Evolutionary conservation across 225 moss, liverwort and hornwort species (phyloP).

Genomic region (Polytrichum commune): DNA sequence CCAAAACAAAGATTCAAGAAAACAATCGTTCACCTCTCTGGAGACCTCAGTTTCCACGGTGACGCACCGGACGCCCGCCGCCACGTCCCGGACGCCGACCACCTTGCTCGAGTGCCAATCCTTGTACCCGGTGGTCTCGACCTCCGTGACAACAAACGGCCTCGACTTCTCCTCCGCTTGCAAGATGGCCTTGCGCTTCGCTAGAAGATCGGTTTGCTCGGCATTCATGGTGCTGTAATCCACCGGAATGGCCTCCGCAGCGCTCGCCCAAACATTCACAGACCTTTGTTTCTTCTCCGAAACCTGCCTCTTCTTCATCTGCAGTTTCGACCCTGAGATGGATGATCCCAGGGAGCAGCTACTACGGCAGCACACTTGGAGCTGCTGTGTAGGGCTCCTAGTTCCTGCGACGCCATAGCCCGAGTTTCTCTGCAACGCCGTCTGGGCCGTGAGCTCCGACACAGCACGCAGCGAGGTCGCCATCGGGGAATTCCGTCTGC

Average conservation of each 20-base stretch:
- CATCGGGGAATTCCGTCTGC: conserved; percentile 3
- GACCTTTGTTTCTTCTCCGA: not conserved
- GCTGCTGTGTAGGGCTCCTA: conserved; percentile 3
- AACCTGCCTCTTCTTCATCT: not conserved
- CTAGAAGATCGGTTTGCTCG: conserved; percentile 40
- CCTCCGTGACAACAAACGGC: conserved; percentile 51
- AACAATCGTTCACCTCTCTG: conserved; percentile 52
- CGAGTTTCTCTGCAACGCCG: conserved; percentile 7
- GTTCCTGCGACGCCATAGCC: conserved; percentile 8
- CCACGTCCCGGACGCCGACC: conserved; percentile 53
- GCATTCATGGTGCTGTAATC: conserved; percentile 21
- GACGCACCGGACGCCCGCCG: conserved; percentile 64
- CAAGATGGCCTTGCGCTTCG: conserved; percentile 46
- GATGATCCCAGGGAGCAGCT: too few species aligned
- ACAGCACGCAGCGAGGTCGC: conserved; percentile 26
- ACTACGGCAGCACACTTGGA: not conserved
- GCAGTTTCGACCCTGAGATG: conserved; percentile 17
- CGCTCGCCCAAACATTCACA: conserved; percentile 21
- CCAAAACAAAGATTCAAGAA: not conserved
- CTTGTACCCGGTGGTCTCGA: conserved; percentile 37
- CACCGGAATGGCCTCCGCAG: conserved; percentile 26
- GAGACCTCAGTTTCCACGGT: conserved; percentile 76
- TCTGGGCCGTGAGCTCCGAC: conserved; percentile 18
- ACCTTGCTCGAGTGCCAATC: conserved; percentile 72
- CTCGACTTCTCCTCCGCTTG: conserved; percentile 38